phyloP scores from a whole-genome alignment of 1,284 basidiomycete genomes.

The Earliella scabrosa region DNA sequence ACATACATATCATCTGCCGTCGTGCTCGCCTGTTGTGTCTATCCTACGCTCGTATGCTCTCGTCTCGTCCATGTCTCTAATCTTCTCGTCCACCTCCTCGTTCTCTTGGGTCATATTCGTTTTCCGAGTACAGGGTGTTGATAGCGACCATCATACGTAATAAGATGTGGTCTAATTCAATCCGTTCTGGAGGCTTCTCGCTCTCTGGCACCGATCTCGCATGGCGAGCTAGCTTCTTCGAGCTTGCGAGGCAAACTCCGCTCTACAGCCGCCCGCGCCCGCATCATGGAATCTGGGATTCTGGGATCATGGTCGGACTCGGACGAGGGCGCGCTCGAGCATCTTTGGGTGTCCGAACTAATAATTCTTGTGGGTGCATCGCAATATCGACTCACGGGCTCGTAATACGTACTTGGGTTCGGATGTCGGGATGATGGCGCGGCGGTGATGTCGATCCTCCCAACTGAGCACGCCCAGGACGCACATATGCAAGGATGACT shows the following conservation, averaged over 20 bases:
- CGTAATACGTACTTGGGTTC: too few relatives aligned
- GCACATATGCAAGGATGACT: too few relatives aligned
- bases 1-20: neutral
- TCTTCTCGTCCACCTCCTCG: conserved; percentile 11
- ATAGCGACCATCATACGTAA: conserved; percentile 26
- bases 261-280: conserved; percentile 3
- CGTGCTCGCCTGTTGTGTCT: conserved; percentile 19
- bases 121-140: conserved; percentile 27
- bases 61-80: conserved; percentile 22
- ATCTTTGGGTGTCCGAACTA: conserved; percentile 1
- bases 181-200: conserved; percentile 3
- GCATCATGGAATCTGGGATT: neutral
- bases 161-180: conserved; percentile 10
- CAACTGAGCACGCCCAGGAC: too few relatives aligned
- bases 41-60: conserved; percentile 26
- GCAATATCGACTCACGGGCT: too few relatives aligned
- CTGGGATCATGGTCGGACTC: neutral
- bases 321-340: neutral
- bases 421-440: neutral
- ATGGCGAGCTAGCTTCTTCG: conserved; percentile 12
- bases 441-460: neutral
- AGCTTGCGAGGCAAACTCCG: conserved; percentile 7
- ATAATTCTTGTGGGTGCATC: too few relatives aligned
- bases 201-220: conserved; percentile 4
- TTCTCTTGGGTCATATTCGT: conserved; percentile 22